Percentiles rank a stretch among this genome's conserved stretches.
phyloP scores from a whole-genome alignment of 352 stramenopile species.

The Pythium grandisporangium region DNA sequence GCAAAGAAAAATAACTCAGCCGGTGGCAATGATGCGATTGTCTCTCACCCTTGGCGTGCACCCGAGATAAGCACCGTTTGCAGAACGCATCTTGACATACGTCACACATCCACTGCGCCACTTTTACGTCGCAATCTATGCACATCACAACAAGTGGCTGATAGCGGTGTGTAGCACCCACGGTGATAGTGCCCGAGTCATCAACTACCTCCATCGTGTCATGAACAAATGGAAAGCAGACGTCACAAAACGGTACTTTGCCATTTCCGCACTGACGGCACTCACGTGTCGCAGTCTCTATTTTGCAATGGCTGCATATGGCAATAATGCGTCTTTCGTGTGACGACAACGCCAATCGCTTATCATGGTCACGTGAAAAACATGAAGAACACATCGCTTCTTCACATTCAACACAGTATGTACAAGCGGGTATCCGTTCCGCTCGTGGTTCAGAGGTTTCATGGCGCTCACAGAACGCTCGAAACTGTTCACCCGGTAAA shows the following conservation, averaged over 20 bases:
- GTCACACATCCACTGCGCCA: slow-evolving; percentile 59
- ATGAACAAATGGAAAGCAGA: slow-evolving; percentile 51
- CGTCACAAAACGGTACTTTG: slow-evolving; percentile 55
- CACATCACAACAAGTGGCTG: slow-evolving; percentile 56
- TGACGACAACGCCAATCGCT: slow-evolving; percentile 28
- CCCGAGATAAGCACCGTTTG: slow-evolving; percentile 49
- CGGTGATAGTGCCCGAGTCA: neutral
- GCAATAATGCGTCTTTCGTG: slow-evolving; percentile 28
- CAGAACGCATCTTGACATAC: slow-evolving; percentile 57
- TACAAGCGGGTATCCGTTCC: slow-evolving; percentile 20
- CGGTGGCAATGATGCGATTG: slow-evolving; percentile 43
- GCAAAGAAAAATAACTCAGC: slow-evolving; percentile 60
- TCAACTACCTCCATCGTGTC: slow-evolving; percentile 1
- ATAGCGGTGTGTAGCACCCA: too few relatives aligned
- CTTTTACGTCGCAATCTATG: slow-evolving; percentile 34
- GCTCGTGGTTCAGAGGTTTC: slow-evolving; percentile 21
- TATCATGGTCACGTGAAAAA: slow-evolving; percentile 52
- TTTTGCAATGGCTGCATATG: slow-evolving; percentile 35
- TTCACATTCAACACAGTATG: slow-evolving; percentile 70
- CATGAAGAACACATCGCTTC: slow-evolving; percentile 53
- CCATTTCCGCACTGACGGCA: slow-evolving; percentile 59
- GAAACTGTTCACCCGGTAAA: slow-evolving; percentile 63
- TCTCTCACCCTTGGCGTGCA: slow-evolving; percentile 47
- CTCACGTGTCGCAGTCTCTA: slow-evolving; percentile 52
- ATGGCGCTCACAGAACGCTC: slow-evolving; percentile 53